A percentile compares a stretch with the other conserved stretches of the same genome.
Conservation (phyloP, 1,284 basidiomycete species). For the Ustilago bromivora region DNA sequence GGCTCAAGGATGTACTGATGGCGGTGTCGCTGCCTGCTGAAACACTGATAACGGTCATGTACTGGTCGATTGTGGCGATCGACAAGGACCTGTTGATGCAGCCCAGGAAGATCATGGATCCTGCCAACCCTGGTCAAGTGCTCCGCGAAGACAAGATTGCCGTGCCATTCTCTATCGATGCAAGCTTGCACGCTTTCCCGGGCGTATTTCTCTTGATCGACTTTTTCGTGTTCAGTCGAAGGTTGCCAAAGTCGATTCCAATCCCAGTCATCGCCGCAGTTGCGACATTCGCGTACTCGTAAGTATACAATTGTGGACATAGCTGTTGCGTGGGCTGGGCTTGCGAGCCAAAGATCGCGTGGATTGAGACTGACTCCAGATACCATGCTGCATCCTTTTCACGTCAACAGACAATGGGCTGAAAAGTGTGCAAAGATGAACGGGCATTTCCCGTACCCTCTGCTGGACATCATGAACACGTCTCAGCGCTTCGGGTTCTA, state of each 20-base stretch:
- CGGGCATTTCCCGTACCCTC: slow-evolving; percentile 52
- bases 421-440: slow-evolving; percentile 54
- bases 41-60: slow-evolving; percentile 52
- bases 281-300: slow-evolving; percentile 23
- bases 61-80: slow-evolving; percentile 52
- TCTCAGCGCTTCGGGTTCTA: slow-evolving; percentile 37
- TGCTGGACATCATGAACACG: slow-evolving; percentile 40
- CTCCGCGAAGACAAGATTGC: slow-evolving; percentile 39
- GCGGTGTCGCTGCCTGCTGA: slow-evolving; percentile 48
- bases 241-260: slow-evolving; percentile 22
- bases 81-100: slow-evolving; percentile 51
- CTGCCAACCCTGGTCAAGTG: slow-evolving; percentile 52
- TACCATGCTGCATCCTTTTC: neutral
- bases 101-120: slow-evolving; percentile 43
- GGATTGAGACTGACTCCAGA: neutral
- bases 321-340: neutral
- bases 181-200: slow-evolving; percentile 57
- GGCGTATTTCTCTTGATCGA: slow-evolving; percentile 54
- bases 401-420: slow-evolving; percentile 38
- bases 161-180: slow-evolving; percentile 50
- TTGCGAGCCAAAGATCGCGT: neutral
- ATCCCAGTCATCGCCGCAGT: slow-evolving; percentile 10
- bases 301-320: slow-evolving; percentile 8
- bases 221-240: slow-evolving; percentile 38
- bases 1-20: slow-evolving; percentile 35